A percentile compares a stretch with the other conserved stretches of the same genome.
Evolutionary conservation across 768 basidiomycete genomes (phyloP).

Genomic region (Leccinum pellstonianum): DNA sequence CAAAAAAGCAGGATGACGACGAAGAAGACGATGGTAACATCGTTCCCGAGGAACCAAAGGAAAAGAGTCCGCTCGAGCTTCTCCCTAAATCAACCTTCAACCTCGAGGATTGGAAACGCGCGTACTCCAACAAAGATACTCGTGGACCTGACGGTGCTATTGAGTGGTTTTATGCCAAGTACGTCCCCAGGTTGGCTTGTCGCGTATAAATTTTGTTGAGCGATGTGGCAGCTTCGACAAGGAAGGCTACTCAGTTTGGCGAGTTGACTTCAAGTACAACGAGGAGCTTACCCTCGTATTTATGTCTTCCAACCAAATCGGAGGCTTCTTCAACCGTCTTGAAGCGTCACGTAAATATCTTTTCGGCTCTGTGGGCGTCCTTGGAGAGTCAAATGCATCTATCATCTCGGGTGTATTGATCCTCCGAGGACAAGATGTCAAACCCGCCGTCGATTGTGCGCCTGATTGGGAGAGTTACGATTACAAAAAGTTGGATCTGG

Average conservation of each 20-base stretch:
- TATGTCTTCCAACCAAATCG: conserved; percentile 94
- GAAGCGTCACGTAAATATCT: conserved; percentile 97
- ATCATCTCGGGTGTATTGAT: conserved; percentile 82
- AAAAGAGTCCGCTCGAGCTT: conserved; percentile 91
- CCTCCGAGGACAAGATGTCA: conserved; percentile 72
- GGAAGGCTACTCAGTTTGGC: conserved; percentile 87
- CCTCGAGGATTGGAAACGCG: conserved; percentile 95
- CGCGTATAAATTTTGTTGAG: conserved; percentile 2
- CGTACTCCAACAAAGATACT: conserved; percentile 98
- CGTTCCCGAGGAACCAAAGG: conserved; percentile 82
- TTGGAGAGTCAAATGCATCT: conserved; percentile 76
- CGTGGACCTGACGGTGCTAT: conserved; percentile 76
- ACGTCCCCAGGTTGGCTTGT: conserved; percentile 23
- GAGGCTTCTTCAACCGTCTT: conserved; percentile 96
- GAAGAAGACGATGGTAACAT: conserved; percentile 77
- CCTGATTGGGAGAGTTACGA: conserved; percentile 92
- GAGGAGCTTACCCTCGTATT: conserved; percentile 87
- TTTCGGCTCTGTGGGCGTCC: conserved; percentile 90
- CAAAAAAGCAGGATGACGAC: conserved; percentile 51
- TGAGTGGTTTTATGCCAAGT: conserved; percentile 98
- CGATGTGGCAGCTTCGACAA: conserved; percentile 66
- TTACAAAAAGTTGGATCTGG: conserved; percentile 75
- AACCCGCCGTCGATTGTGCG: conserved; percentile 71
- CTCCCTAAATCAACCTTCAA: conserved; percentile 87
- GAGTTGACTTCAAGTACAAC: conserved; percentile 97